A percentile compares a stretch with the other conserved stretches of the same genome.
phyloP scores from a whole-genome alignment of 345 rosid species.

The Brassica carinata region DNA sequence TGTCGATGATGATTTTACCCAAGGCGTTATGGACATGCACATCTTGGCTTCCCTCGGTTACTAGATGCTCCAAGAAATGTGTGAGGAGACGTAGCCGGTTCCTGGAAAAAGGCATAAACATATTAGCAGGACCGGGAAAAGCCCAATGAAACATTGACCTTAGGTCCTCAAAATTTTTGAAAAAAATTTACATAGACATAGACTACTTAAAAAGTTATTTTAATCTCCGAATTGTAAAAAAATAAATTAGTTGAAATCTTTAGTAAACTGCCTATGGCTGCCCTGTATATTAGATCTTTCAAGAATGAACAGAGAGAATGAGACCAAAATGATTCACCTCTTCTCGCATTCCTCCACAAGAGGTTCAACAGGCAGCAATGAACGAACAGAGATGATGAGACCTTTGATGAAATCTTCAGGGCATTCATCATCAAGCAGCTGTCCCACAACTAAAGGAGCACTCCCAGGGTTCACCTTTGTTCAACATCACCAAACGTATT shows the following conservation, averaged over 20 bases:
- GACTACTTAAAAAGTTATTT: no score
- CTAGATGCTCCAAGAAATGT: conserved; percentile 99
- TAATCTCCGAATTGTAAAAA: no score
- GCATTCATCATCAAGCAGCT: conserved; percentile 95
- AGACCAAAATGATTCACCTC: conserved; percentile 50
- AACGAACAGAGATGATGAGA: conserved; percentile 86
- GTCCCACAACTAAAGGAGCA: conserved; percentile 94
- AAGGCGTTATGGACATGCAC: conserved; percentile 98
- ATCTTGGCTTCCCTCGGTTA: conserved; percentile 99
- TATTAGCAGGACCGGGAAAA: conserved; percentile 22
- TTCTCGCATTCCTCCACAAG: conserved; percentile 89
- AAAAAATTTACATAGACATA: no score
- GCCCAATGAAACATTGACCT: no score
- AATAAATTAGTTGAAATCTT: no score
- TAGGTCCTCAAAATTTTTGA: no score
- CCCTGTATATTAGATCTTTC: conserved; percentile 26
- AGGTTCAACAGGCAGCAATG: conserved; percentile 84
- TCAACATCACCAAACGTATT: not conserved
- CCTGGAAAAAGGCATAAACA: conserved; percentile 51
- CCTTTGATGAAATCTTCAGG: conserved; percentile 99
- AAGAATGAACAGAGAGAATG: not conserved
- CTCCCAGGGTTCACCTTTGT: conserved; percentile 95
- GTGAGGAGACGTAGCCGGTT: conserved; percentile 99
- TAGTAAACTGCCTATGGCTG: no score
- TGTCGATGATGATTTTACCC: conserved; percentile 98